These are phyloP conservation scores for Syzygium grande DNA, from an alignment of 345 rosid species.

Conservation along the genomic window DNA sequence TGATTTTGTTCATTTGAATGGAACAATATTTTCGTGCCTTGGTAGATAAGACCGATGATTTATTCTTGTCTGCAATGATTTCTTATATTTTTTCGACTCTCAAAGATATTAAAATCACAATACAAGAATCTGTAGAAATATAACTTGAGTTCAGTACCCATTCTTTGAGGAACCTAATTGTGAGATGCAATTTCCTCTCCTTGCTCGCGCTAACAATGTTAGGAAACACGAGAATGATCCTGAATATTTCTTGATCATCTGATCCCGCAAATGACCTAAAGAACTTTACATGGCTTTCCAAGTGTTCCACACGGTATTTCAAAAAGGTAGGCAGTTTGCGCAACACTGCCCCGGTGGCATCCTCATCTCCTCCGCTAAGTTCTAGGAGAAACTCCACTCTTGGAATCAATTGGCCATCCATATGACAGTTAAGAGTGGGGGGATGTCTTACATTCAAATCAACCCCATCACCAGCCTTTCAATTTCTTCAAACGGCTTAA, in stretches of 20 bases:
- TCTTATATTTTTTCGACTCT: slow-evolving; percentile 7
- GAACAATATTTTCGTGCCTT: no score
- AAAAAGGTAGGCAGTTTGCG: slow-evolving; percentile 53
- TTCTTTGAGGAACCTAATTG: slow-evolving; percentile 61
- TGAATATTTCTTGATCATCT: slow-evolving; percentile 48
- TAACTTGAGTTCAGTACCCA: slow-evolving; percentile 54
- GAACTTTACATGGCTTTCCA: slow-evolving; percentile 43
- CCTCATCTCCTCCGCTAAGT: slow-evolving; percentile 64
- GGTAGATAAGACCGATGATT: no score
- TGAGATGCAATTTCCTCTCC: slow-evolving; percentile 61
- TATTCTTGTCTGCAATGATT: slow-evolving; percentile 31
- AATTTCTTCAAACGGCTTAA: no score
- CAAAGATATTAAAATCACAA: slow-evolving; percentile 41
- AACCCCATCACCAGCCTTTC: no score
- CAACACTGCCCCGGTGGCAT: slow-evolving; percentile 41
- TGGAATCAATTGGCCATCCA: no score
- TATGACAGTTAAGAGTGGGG: no score
- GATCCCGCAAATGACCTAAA: slow-evolving; percentile 61
- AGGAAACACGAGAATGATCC: slow-evolving; percentile 58
- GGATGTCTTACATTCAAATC: no score
- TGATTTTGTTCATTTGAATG: no score
- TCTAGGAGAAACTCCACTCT: no score
- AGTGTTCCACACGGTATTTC: slow-evolving; percentile 55
- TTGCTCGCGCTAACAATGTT: slow-evolving; percentile 52
- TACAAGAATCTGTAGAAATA: slow-evolving; percentile 52